phyloP scores from a whole-genome alignment of 1,139 yeast genomes.

The Yamadazyma aaseri region DNA sequence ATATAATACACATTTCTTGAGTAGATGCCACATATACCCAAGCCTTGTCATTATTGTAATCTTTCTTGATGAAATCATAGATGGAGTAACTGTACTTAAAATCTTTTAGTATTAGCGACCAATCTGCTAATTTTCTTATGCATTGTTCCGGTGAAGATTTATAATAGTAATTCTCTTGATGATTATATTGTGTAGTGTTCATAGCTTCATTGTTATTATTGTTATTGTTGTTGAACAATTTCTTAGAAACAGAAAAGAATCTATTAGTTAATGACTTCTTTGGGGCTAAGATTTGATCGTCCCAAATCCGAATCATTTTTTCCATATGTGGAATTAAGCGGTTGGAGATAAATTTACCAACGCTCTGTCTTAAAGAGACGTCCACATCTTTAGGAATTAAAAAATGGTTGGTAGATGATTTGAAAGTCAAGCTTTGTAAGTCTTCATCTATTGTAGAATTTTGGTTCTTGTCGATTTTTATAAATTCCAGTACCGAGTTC shows the following conservation, averaged over 20 bases:
- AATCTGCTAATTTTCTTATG: conserved; percentile 82
- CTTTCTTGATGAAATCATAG: conserved; percentile 80
- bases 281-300: conserved; percentile 68
- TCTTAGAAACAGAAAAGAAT: conserved; percentile 65
- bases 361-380: conserved; percentile 37
- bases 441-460: conserved; percentile 57
- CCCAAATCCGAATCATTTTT: conserved; percentile 70
- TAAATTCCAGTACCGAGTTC: conserved; percentile 8
- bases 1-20: conserved; percentile 83
- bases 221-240: conserved; percentile 44
- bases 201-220: conserved; percentile 9
- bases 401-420: conserved; percentile 14
- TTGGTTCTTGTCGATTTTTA: conserved; percentile 20
- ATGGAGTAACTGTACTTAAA: conserved; percentile 82
- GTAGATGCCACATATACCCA: conserved; percentile 82
- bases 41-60: conserved; percentile 74
- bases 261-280: conserved; percentile 72
- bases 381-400: conserved; percentile 39
- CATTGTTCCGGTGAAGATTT: conserved; percentile 70
- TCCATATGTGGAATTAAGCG: conserved; percentile 79
- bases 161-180: conserved; percentile 53
- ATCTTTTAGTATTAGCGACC: conserved; percentile 87
- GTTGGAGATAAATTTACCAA: conserved; percentile 56
- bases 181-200: conserved; percentile 27
- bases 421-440: conserved; percentile 38